Evolutionary conservation across 2,329 filamentous ascomycete species (phyloP).

Genomic region (Xylaria sp.): DNA sequence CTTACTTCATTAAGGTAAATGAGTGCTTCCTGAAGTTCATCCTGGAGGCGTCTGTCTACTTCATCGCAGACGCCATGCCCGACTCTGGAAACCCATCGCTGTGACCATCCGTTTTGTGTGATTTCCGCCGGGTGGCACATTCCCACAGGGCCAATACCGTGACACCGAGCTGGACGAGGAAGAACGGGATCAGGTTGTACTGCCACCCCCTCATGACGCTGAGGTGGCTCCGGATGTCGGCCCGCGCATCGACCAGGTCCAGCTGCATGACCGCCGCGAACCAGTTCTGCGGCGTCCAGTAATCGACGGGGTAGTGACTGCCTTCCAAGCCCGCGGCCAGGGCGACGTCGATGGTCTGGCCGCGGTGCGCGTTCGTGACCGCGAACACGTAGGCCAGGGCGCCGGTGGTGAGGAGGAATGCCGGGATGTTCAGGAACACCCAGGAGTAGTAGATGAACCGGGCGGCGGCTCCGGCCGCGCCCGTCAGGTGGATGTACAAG

Average conservation of each 20-base stretch:
- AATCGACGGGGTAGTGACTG: slow-evolving; percentile 34
- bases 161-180: slow-evolving; percentile 31
- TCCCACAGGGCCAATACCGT: slow-evolving; percentile 28
- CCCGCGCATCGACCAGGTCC: slow-evolving; percentile 30
- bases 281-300: slow-evolving; percentile 47
- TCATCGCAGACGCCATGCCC: neutral
- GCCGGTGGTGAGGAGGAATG: slow-evolving; percentile 40
- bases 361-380: slow-evolving; percentile 33
- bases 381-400: slow-evolving; percentile 43
- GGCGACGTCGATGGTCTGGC: slow-evolving; percentile 38
- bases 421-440: slow-evolving; percentile 39
- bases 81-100: neutral
- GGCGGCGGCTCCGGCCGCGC: slow-evolving; percentile 5
- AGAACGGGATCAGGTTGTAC: slow-evolving; percentile 42
- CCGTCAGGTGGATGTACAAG: slow-evolving; percentile 26
- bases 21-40: no score
- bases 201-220: slow-evolving; percentile 40
- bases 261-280: slow-evolving; percentile 40
- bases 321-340: slow-evolving; percentile 29
- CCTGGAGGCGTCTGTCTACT: no score
- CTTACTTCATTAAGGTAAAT: no score
- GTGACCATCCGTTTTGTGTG: neutral
- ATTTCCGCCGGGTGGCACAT: slow-evolving; percentile 22
- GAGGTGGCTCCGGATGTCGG: slow-evolving; percentile 33
- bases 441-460: slow-evolving; percentile 39